phyloP scores from a whole-genome alignment of 2,329 filamentous ascomycete genomes.

The Paecilomyces sp. region DNA sequence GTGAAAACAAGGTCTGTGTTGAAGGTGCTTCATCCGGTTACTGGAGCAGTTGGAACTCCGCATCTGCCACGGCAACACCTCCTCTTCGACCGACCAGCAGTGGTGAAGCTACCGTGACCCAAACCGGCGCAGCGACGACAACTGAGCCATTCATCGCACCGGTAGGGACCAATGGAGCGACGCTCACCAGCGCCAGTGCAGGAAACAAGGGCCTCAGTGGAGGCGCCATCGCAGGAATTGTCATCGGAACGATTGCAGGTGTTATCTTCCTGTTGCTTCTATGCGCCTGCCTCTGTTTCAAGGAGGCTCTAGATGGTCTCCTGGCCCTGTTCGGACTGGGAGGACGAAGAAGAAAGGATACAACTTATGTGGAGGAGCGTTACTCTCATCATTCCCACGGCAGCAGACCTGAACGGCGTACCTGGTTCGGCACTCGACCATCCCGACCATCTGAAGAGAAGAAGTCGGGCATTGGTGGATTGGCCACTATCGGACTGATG shows the following conservation, averaged over 20 bases:
- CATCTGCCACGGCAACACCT: constrained; percentile 24
- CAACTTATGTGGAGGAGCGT: constrained; percentile 33
- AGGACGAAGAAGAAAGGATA: constrained; percentile 28
- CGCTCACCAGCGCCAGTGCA: constrained; percentile 24
- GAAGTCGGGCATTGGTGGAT: constrained; percentile 31
- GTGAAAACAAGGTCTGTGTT: constrained; percentile 33
- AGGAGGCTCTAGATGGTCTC: constrained; percentile 31
- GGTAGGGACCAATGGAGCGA: constrained; percentile 34
- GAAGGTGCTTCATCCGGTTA: constrained; percentile 32
- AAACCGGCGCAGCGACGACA: constrained; percentile 32
- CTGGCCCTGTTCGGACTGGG: constrained; percentile 37
- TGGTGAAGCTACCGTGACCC: constrained; percentile 35
- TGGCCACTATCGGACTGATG: constrained; percentile 35
- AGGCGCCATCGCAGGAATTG: constrained; percentile 46
- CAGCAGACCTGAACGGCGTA: constrained; percentile 21
- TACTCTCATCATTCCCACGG: constrained; percentile 27
- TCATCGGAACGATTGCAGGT: constrained; percentile 41
- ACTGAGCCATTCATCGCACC: constrained; percentile 41
- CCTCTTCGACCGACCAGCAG: constrained; percentile 40
- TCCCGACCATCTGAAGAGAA: constrained; percentile 26
- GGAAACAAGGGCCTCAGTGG: constrained; percentile 35
- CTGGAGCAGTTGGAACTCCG: constrained; percentile 20
- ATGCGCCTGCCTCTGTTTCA: constrained; percentile 38
- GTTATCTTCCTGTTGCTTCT: constrained; percentile 38
- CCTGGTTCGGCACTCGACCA: constrained; percentile 36